Evolutionary conservation across 371 early-diverging fungal species (phyloP).

Genomic region (Mucor lusitanicus): DNA sequence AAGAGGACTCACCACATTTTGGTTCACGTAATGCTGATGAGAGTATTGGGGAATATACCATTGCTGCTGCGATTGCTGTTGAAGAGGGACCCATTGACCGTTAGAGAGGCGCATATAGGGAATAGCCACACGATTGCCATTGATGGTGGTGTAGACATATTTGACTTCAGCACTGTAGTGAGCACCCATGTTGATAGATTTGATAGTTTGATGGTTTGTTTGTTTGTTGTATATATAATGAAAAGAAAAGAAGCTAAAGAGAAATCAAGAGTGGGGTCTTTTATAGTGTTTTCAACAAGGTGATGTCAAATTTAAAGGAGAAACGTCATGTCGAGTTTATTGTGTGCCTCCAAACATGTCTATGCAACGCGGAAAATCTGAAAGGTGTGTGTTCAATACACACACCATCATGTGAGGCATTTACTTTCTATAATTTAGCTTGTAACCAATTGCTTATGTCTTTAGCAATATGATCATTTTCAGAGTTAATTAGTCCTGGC

Average conservation of each 20-base stretch:
- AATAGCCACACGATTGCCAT: slow-evolving; percentile 7
- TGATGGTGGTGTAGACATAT: slow-evolving; percentile 6
- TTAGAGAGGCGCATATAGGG: slow-evolving; percentile 13
- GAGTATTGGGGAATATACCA: slow-evolving; percentile 4
- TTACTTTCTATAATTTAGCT: slow-evolving; percentile 16
- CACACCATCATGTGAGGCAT: slow-evolving; percentile 5
- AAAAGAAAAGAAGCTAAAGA: not conserved
- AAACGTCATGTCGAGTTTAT: not conserved
- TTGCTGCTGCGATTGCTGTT: not conserved
- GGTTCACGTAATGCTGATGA: not conserved
- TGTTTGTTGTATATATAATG: not conserved
- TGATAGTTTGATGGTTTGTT: not conserved
- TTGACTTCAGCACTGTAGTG: slow-evolving; percentile 14
- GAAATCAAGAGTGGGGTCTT: not conserved
- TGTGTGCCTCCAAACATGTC: not conserved
- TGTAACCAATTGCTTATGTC: slow-evolving; percentile 34
- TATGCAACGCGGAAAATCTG: not conserved
- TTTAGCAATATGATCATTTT: slow-evolving; percentile 30
- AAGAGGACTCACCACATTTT: not conserved
- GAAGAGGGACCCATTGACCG: slow-evolving; percentile 19
- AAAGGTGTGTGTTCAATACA: not conserved
- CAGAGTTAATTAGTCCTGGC: slow-evolving; percentile 41
- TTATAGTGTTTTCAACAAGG: not conserved
- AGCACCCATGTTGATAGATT: slow-evolving; percentile 16
- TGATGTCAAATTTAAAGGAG: slow-evolving; percentile 11